Base-by-base conservation (phyloP, 2,329 filamentous ascomycete species). In the Thielaviopsis populi region DNA sequence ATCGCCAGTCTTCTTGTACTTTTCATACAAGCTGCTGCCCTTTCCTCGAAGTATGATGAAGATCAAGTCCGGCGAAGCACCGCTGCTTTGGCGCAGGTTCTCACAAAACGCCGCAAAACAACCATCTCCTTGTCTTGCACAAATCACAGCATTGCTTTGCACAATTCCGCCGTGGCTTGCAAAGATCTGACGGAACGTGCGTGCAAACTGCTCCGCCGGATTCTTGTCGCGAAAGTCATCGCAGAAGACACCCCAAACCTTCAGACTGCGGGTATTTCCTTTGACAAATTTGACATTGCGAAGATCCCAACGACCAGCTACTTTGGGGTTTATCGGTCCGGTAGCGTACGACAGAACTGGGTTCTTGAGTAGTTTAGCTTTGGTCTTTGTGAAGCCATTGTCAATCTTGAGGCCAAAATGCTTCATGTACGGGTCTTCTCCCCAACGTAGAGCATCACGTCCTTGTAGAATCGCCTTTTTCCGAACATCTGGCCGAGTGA, bases 1-100 rank as follows among this genome's bases (percentile, higher is more conserved):
- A 69, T 99, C 94, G 67, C 84, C 86, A 30, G 83, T 89, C 74
- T 91, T 91, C 83, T 99, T 99, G 72, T 97, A 81, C 0, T 89
- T 84, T 62, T 89, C 84, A 69, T 99, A 99, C 88, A 0, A 80
- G 78, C 0, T 78, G 69, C 77, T 79, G 11, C 78, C 73, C 24
- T 80, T 79, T 2, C 81, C 81, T 2, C 33, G 56, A 1, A 80
- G 80, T n/a, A 65, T 59, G 8, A 64, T 30, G 53, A 63, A 66
- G 17, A 64, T 42, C n/a, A 66, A 42, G 8, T 66, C 59, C 1
- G 53, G 59, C 1, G 19, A 40, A 7, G 2, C 22, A 2, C 33
- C 13, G 4, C n/a, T 17, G 0, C n/a, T 15, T n/a, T 56, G 27
- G 6, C 53, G 24, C n/a, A 56, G 17, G 17, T n/a, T 22, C 5